Base-by-base conservation (phyloP, 2,329 filamentous ascomycete genomes). In the Fusarium sambucinum region DNA sequence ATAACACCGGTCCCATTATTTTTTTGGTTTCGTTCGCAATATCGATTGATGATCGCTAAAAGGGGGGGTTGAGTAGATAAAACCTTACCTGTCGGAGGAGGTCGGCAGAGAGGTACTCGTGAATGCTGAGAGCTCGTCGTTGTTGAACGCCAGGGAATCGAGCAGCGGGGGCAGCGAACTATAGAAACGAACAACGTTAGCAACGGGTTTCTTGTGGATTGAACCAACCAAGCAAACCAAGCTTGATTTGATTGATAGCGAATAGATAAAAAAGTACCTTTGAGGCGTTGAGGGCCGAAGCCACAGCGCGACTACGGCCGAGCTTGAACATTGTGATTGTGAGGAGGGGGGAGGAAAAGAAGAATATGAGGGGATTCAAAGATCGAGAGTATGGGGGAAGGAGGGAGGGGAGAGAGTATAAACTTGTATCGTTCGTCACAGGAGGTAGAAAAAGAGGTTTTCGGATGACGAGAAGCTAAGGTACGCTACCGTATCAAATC, bases 101-200 rank as follows among this genome's bases (percentile, higher is more conserved):
- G 81, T 94, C 92, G 76, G 94, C 93, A 76, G 96, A 97, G 78
- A 95, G 91, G 85, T 97, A 98, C 86, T 99, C 96, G 87, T 99
- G 96, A 78, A 99, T 97, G 79, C 93, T 96, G 79, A 99, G 89
- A 78, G 92, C 90, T 85, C 96, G 89, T 83, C 87, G 89, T 84
- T 97, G 94, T 83, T 96, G 91, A 74, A 83, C 87, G 76, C 89
- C 87, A 83, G 92, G 84, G 72, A 87, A 81, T 83, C 86, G 86
- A 77, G 85, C 77, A 68, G 82, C 79, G 71, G 84, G 81, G 52
- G 83, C 58, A 74, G 83, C 63, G 73, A 79, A 60, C 70, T 75
- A 75, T 76, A 44, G 63, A 14, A 42, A 46, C 63, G 44, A 29
- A 30, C 41, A 59, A 30, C 52, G 67, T 74, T 59, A 62, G 63